Percentiles rank a stretch among this genome's conserved stretches.
These are phyloP conservation scores for Fusarium subtropicale DNA, from an alignment of 2,329 filamentous ascomycete species.

Conservation along the genomic window DNA sequence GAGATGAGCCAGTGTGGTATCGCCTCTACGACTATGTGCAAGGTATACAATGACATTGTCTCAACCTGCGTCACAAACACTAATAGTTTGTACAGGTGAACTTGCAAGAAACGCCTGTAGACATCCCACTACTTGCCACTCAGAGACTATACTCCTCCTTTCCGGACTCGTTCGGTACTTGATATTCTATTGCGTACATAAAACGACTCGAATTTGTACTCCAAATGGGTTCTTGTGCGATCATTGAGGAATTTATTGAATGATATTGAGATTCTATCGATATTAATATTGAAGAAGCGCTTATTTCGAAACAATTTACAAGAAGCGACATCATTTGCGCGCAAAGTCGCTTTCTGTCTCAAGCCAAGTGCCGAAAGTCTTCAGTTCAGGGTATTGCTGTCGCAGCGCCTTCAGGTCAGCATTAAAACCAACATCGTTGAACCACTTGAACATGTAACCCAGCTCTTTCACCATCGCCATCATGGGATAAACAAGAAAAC, in stretches of 20 bases:
- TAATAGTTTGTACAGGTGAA: background rate
- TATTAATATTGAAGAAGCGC: background rate
- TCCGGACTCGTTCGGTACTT: background rate
- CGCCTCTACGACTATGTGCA: constrained; percentile 2
- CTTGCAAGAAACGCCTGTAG: background rate
- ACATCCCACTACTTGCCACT: constrained; percentile 19
- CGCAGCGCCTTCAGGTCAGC: constrained; percentile 14
- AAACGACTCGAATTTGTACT: too few species aligned
- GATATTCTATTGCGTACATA: too few species aligned
- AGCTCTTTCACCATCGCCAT: constrained; percentile 27
- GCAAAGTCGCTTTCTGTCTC: constrained; percentile 24
- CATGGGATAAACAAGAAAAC: constrained; percentile 18
- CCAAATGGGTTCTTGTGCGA: background rate
- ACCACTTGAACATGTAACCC: constrained; percentile 30
- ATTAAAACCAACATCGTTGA: constrained; percentile 18
- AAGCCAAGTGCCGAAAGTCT: constrained; percentile 13
- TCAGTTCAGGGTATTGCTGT: constrained; percentile 15
- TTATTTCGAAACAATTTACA: background rate
- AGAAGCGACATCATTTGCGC: background rate
- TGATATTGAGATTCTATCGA: background rate
- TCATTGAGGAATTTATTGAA: background rate
- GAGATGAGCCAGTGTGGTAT: constrained; percentile 19
- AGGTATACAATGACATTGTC: background rate
- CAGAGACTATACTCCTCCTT: constrained; percentile 6
- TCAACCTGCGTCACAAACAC: background rate